Base-by-base conservation (phyloP, 2,329 filamentous ascomycete genomes). In the Monilinia vaccinii-corymbosi region DNA sequence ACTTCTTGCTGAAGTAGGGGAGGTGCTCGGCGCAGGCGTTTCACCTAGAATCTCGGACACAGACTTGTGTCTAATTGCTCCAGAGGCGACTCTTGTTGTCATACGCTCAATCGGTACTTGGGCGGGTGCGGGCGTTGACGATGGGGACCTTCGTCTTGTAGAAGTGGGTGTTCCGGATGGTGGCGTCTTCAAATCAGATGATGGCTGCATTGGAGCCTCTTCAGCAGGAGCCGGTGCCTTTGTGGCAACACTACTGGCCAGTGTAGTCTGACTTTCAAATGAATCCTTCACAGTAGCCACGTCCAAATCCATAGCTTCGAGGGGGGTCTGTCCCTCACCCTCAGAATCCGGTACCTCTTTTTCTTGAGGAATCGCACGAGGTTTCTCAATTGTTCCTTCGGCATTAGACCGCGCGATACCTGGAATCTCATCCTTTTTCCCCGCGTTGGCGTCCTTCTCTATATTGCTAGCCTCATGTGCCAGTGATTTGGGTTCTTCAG, bases 21-120 rank as follows among this genome's bases (percentile, higher is more conserved):
- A 61, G 10, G 42, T 71, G 68, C 64, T 75, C 71, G 70, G 69
- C 44, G 69, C 74, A 45, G 81, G 77, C 21, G 78, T 79, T 61
- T 83, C 84, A 56, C 83, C 85, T 7, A 89, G 76, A 46, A 89
- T 88, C 71, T 90, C 87, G 21, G 83, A 86, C 5, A 89, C 85
- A 6, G 86, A 88, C 69, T 89, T 90, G 56, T 87, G 83, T 62
- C 83, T 79, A 66, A 89, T 83, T 3, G 85, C 83, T 46, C 86
- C 87, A 11, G 87, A 88, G 3, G 85, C 84, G 25, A 88, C 84
- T 66, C 86, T 76, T 1, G 86, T 89, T 13, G 84, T 86, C 75
- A 87, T 87, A 34, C 85, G 79, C 66, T 81, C 79, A 5, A 74
- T 68, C 47, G 74, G 70, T 32, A 31, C 28, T 44, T 55, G 51